These are phyloP conservation scores for Boechera stricta DNA, from an alignment of 345 rosid genomes.

Conservation along the genomic window DNA sequence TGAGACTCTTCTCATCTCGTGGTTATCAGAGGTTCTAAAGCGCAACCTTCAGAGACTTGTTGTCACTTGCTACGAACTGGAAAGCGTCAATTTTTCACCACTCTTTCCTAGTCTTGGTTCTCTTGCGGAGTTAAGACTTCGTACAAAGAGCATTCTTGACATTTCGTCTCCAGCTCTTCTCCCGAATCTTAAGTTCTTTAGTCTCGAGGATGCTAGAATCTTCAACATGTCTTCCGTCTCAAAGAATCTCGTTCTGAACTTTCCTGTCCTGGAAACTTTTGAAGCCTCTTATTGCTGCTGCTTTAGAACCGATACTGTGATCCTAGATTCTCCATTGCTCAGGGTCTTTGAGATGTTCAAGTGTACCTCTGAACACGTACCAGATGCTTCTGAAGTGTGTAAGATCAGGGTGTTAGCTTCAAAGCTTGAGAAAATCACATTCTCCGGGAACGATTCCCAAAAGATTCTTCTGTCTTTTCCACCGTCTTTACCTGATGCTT, in stretches of 20 bases:
- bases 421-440: constrained; percentile 29
- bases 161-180: constrained; percentile 9
- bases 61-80: constrained; percentile 17
- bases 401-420: constrained; percentile 26
- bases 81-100: constrained; percentile 12
- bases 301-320: constrained; percentile 20
- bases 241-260: constrained; percentile 1
- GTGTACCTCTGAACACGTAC: constrained; percentile 25
- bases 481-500: constrained; percentile 31
- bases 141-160: constrained; percentile 23
- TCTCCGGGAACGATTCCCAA: background rate
- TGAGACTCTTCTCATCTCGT: constrained; percentile 11
- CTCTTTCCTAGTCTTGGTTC: constrained; percentile 15
- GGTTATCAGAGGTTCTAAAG: constrained; percentile 23
- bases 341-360: constrained; percentile 25
- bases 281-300: constrained; percentile 15
- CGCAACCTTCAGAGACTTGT: constrained; percentile 27
- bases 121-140: constrained; percentile 33
- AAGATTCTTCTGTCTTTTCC: constrained; percentile 22
- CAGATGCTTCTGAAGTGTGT: background rate
- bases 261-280: constrained; percentile 36
- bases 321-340: constrained; percentile 30
- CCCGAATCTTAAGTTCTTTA: constrained; percentile 25
- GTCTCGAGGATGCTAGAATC: constrained; percentile 32
- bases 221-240: constrained; percentile 32